Evolutionary conservation across 2,329 filamentous ascomycete species (phyloP), one percentile per base, ranked within the genome.

Genomic region (Talaromyces sp.): DNA sequence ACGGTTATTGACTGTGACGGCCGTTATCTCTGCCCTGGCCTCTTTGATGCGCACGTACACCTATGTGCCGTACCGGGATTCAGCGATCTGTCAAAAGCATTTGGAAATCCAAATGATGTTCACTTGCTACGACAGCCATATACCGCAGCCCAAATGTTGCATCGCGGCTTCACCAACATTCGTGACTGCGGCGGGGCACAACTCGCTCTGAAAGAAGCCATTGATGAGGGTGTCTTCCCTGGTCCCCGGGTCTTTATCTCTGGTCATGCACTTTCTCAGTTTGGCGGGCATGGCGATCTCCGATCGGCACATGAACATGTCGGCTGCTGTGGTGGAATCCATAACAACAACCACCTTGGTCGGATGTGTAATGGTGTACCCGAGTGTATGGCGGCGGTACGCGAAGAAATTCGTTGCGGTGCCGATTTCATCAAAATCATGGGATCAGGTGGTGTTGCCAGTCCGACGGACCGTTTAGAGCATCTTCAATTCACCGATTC

Each of bases 381-480:
- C 0, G 79, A 81, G 40, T 84, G 82, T 54, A 70, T 82, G 47
- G 72, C 76, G 29, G 77, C 74, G 1, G 75, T 79, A 1, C 73
- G 83, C 5, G 81, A 84, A 47, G 77, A 85, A 62, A 65, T 86
- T 0, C 73, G 82, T 7, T 74, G 69, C 3, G 83, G 82, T 3
- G 80, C 81, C 0, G 80, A 85, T 58, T 85, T 85, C 58, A 76
- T 86, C 65, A 86, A 85, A 65, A 81, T 86, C 56, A 84, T 85
- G 81, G 73, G 73, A 2, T 77, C 76, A 8, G 82, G 83, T 8
- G 82, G 83, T 17, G 82, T 86, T 2, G 77, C 79, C 0, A 79
- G 75, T n/a, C 80, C 80, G 0, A 83, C 80, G 0, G 82, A 85
- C 62, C 70, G 69, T 48, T 67, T 85, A 7, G 75, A 77, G 13